Evolutionary conservation across 2,329 filamentous ascomycete genomes (phyloP).

Genomic region (Fusarium oxysporum): DNA sequence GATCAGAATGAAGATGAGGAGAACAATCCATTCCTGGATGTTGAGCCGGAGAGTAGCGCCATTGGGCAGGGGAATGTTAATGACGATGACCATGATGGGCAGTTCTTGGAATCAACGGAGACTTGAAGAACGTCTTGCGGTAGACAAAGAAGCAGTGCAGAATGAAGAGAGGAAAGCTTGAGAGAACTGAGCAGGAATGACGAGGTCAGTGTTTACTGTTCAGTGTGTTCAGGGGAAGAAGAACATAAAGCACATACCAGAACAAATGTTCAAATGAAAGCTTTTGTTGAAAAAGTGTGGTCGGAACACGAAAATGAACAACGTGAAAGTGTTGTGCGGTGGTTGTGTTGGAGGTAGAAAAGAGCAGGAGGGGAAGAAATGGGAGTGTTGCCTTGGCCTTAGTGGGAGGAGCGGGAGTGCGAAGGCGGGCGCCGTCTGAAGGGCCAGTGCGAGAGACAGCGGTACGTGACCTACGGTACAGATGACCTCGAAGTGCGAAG

Average conservation of each 20-base stretch:
- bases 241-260: constrained; percentile 9
- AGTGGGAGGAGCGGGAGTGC: background rate
- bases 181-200: background rate
- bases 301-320: background rate
- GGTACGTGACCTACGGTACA: no score
- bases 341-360: background rate
- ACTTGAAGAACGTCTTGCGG: background rate
- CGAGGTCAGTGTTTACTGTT: constrained; percentile 3
- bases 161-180: background rate
- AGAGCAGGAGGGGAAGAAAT: background rate
- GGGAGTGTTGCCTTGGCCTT: background rate
- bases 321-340: background rate
- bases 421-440: background rate
- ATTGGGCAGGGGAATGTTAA: background rate
- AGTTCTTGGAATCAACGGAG: background rate
- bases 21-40: background rate
- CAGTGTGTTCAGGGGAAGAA: background rate
- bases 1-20: background rate
- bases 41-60: background rate
- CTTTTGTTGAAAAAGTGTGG: background rate
- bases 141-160: background rate
- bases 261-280: background rate
- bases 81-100: background rate
- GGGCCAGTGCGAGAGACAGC: background rate
- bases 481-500: background rate